Evolutionary conservation across 257 asterid genomes (phyloP), one percentile per base, ranked within the genome.

Genomic region (Lantana camara): DNA sequence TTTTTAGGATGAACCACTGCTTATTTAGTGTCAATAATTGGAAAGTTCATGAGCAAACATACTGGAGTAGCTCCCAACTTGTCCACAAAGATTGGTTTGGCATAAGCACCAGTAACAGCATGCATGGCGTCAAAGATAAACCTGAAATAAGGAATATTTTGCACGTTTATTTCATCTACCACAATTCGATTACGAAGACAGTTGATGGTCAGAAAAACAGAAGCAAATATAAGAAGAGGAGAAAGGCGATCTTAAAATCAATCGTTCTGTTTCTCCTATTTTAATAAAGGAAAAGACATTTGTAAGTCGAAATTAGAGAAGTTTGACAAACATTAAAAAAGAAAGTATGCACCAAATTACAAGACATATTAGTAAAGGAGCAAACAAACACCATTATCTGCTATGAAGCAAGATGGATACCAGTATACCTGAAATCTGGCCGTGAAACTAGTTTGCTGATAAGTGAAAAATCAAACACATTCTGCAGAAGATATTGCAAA

Each of bases 31-130:
- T 38, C 67, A 21, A 42, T 23, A 24, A 47, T 29, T 13, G 30
- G 27, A 66, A 38, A 17, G 12, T 14, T 46, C 35, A 76, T 30
- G 5, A 15, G 35, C 9, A 45, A 58, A 73, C 88, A 57, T 84
- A 90, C 99, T 42, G 63, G 69, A 81, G 77, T 76, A 65, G 96
- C 97, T 80, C 96, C 96, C 58, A 94, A 85, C 80, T 86, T 90
- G 82, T 90, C 99, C 70, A 90, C 96, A 63, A 88, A 88, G 48
- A 90, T 94, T 40, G 99, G 99, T 42, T 90, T 77, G 58, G 97
- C 99, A 75, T 94, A 94, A 66, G 99, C 96, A 67, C 99, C 97
- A 17, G 99, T 86, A 38, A 94, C 97, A 48, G 99, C 99, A 77
- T 90, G 97, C 99, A 94, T 94, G 74, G 97, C 96, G 73, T 94